Percentiles rank a stretch among this genome's conserved stretches.
These are phyloP conservation scores for Balakata baccata DNA, from an alignment of 345 rosid genomes.

Conservation along the genomic window DNA sequence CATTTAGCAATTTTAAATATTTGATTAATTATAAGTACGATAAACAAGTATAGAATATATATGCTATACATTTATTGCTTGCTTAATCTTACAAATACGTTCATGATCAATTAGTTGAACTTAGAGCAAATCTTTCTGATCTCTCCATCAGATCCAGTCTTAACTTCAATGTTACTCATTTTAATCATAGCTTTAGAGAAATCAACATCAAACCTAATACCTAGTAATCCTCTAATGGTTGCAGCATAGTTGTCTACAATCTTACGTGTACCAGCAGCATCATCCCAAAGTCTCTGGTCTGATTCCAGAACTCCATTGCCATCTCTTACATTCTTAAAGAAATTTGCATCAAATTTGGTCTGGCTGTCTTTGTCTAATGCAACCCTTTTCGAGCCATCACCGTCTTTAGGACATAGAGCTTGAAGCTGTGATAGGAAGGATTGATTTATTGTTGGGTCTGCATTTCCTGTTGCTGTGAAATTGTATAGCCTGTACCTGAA, in stretches of 20 bases:
- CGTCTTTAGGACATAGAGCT: conserved; percentile 53
- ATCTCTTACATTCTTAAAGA: conserved; percentile 56
- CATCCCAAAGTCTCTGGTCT: conserved; percentile 71
- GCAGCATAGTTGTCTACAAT: conserved; percentile 55
- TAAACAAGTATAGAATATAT: no score
- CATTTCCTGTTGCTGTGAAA: conserved; percentile 55
- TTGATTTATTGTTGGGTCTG: conserved; percentile 63
- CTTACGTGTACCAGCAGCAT: conserved; percentile 38
- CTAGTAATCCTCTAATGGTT: conserved; percentile 50
- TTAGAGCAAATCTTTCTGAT: conserved; percentile 62
- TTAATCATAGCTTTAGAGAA: conserved; percentile 65
- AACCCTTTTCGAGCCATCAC: conserved; percentile 54
- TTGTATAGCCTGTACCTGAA: conserved; percentile 68
- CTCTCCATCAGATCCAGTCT: conserved; percentile 59
- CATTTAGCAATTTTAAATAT: no score
- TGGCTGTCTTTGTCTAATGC: conserved; percentile 56
- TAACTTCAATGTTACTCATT: conserved; percentile 72
- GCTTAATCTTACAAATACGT: no score
- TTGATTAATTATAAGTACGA: no score
- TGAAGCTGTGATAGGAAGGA: conserved; percentile 52
- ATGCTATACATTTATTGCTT: no score
- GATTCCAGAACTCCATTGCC: conserved; percentile 70
- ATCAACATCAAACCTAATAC: conserved; percentile 56
- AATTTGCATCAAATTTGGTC: conserved; percentile 48
- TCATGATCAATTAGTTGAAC: conserved; percentile 35